Evolutionary conservation across 495 filamentous ascomycete genomes (phyloP).

Genomic region (Penicillium robsamsonii): DNA sequence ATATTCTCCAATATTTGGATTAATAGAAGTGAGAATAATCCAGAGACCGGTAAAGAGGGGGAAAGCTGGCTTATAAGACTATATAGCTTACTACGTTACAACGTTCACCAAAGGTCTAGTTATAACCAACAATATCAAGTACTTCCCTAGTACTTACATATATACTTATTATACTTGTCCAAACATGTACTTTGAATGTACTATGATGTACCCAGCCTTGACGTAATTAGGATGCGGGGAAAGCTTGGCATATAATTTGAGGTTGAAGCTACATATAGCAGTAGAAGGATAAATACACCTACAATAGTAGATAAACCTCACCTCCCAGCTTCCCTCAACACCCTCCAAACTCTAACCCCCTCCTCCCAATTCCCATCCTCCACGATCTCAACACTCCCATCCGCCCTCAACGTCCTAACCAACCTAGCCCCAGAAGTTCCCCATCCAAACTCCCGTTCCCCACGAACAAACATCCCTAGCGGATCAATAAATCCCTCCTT

Average conservation of each 20-base stretch:
- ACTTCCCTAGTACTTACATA: no score
- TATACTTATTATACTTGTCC: no score
- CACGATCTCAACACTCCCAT: constrained; percentile 47
- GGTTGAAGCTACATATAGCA: background rate
- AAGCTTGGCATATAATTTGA: constrained; percentile 18
- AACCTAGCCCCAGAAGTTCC: constrained; percentile 24
- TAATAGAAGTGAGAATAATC: background rate
- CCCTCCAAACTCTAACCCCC: constrained; percentile 48
- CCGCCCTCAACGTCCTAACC: constrained; percentile 41
- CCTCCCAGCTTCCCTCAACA: constrained; percentile 22
- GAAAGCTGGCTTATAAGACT: constrained; percentile 6
- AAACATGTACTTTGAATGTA: background rate
- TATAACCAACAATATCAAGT: no score
- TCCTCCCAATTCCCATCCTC: constrained; percentile 47
- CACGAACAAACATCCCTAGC: constrained; percentile 43
- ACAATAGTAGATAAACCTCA: no score
- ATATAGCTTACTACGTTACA: background rate
- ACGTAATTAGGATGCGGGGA: constrained; percentile 33
- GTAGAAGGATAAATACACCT: no score
- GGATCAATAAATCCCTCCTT: constrained; percentile 40
- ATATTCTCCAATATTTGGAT: background rate
- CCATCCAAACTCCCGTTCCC: constrained; percentile 31
- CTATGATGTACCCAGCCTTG: constrained; percentile 13
- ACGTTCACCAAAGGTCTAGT: background rate
- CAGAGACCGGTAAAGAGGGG: background rate